Base-by-base conservation (phyloP, 2,329 filamentous ascomycete genomes). In the Cylindrodendrum hubeiense region DNA sequence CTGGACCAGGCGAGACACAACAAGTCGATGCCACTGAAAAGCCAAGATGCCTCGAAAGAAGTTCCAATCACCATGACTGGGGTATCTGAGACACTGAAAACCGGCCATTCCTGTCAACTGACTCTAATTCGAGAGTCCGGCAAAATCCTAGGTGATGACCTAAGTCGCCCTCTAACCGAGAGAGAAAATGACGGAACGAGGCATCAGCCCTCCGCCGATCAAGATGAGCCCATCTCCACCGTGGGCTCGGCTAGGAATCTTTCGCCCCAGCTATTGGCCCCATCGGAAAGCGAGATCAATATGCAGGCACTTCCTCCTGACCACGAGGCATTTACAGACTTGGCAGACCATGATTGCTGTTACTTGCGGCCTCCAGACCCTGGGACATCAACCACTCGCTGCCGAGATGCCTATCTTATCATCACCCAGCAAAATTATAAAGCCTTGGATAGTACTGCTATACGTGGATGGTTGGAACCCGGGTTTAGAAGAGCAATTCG, bases 381-480 rank as follows among this genome's bases (percentile, higher is more conserved):
- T 8, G 55, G 55, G 1, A 60, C 63, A 44, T 67, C 66, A 2
- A 68, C 60, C 8, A 64, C 64, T 5, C 55, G 59, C 1, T 68
- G 66, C 49, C 60, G 37, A 3, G 26, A 50, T 28, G 66, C 64
- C 5, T 68, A 46, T 46, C 22, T 50, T 19, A 67, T 64, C 24
- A 68, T 68, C 21, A 15, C 44, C 3, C 55, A 64, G 21, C 64
- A 67, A 37, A 55, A 68, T 3, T 58, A 37, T 1, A 41, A 28
- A 21, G 51, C 39, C 6, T 15, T 64, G 10, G 64, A 61, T 2
- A 7, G 28, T 10, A 30, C 1, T 22, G 33, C 47, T 1, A 24
- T 68, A 5, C 54, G 59, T 3, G 7, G 19, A 17, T 64, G 51
- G 41, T 34, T 68, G 2, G 21, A 57, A 3, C 30, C 66, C 4